Evolutionary conservation across 768 basidiomycete species (phyloP).

Genomic region (Clitopilus hobsonii): DNA sequence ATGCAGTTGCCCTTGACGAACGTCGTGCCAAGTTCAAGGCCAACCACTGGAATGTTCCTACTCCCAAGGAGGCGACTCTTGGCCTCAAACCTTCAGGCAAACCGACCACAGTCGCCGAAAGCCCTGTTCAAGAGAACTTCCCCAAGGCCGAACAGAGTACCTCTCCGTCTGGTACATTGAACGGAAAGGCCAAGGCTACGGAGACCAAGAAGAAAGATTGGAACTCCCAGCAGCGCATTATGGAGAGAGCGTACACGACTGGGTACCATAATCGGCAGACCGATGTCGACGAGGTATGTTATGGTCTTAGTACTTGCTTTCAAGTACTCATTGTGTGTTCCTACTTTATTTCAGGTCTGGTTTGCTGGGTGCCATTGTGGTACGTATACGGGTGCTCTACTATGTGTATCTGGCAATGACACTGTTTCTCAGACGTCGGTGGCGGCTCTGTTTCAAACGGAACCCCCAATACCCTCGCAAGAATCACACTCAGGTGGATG

Average conservation of each 20-base stretch:
- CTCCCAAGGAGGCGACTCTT: conserved; percentile 7
- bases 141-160: too few species aligned
- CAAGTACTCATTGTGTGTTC: too few species aligned
- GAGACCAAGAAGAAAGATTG: conserved; percentile 27
- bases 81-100: too few species aligned
- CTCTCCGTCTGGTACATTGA: background rate
- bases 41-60: conserved; percentile 41
- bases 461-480: conserved; percentile 37
- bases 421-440: conserved; percentile 25
- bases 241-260: conserved; percentile 27
- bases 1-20: conserved; percentile 69
- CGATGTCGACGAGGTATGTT: conserved; percentile 41
- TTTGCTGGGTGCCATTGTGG: conserved; percentile 74
- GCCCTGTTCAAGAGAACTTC: too few species aligned
- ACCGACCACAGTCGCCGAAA: too few species aligned
- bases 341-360: conserved; percentile 57
- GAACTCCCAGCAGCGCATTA: conserved; percentile 30
- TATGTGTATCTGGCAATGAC: too few species aligned
- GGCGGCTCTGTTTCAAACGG: conserved; percentile 40
- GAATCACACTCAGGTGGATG: conserved; percentile 58
- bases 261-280: conserved; percentile 43
- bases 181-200: background rate
- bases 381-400: too few species aligned
- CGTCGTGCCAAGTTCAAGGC: conserved; percentile 55
- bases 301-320: too few species aligned